phyloP scores from a whole-genome alignment of 2,329 filamentous ascomycete species.

The Colletotrichum phormii region DNA sequence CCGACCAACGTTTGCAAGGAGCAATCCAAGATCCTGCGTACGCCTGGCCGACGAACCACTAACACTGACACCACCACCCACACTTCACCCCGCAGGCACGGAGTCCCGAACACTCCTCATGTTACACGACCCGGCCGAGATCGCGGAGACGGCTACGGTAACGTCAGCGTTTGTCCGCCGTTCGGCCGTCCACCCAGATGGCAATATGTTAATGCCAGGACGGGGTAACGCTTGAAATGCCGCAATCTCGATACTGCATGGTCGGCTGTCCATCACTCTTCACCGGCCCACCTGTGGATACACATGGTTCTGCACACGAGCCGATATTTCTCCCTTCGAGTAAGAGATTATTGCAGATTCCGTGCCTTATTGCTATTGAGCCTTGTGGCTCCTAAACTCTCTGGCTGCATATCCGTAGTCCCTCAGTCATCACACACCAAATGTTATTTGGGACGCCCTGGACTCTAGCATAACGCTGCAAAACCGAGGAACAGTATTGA shows the following conservation, averaged over 20 bases:
- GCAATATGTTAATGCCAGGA: constrained; percentile 1
- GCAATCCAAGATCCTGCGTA: neutral
- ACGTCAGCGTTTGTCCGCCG: constrained; percentile 27
- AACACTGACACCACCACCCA: constrained; percentile 12
- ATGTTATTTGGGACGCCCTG: neutral
- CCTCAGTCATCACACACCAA: neutral
- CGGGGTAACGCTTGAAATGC: constrained; percentile 28
- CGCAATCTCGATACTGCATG: constrained; percentile 31
- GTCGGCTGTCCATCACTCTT: constrained; percentile 29
- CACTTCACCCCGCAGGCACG: constrained; percentile 17
- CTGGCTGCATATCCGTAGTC: neutral
- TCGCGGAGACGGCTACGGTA: constrained; percentile 31
- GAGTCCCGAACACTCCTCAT: constrained; percentile 17
- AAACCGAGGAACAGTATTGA: neutral
- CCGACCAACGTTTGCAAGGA: constrained; percentile 3
- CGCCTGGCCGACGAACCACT: constrained; percentile 8
- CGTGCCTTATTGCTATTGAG: constrained; percentile 4
- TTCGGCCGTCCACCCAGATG: neutral
- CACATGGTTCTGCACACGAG: constrained; percentile 13
- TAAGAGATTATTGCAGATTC: constrained; percentile 11
- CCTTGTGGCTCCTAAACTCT: constrained; percentile 15
- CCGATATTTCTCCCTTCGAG: constrained; percentile 12
- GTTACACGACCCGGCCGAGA: constrained; percentile 32
- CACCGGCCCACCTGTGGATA: constrained; percentile 27
- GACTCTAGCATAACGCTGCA: neutral